These are phyloP conservation scores for Agaricus subrufescens DNA, from an alignment of 768 basidiomycete genomes.

Conservation along the genomic window DNA sequence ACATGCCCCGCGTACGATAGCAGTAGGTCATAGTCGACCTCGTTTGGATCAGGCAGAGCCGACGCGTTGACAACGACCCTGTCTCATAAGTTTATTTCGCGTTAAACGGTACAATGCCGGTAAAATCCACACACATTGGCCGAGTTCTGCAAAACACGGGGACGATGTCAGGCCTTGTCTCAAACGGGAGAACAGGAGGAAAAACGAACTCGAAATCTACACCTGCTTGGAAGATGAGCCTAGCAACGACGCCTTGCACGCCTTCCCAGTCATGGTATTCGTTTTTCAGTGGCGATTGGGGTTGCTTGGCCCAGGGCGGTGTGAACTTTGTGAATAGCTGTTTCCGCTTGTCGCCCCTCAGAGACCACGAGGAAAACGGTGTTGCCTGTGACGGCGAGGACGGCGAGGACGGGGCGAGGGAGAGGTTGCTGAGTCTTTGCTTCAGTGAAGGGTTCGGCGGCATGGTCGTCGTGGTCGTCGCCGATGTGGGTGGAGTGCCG, in stretches of 20 bases:
- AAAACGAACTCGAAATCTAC: slow-evolving; percentile 80
- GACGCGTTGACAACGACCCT: slow-evolving; percentile 85
- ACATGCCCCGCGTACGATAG: slow-evolving; percentile 48
- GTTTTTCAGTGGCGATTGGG: slow-evolving; percentile 19
- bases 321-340: slow-evolving; percentile 33
- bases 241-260: slow-evolving; percentile 61
- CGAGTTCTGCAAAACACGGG: slow-evolving; percentile 53
- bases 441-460: slow-evolving; percentile 44
- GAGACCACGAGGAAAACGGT: slow-evolving; percentile 7
- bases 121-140: slow-evolving; percentile 63
- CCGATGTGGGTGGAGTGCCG: background rate
- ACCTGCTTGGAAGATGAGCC: slow-evolving; percentile 83
- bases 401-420: slow-evolving; percentile 48
- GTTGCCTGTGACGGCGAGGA: slow-evolving; percentile 23
- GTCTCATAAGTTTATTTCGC: slow-evolving; percentile 9
- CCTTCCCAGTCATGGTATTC: slow-evolving; percentile 50
- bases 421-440: slow-evolving; percentile 62
- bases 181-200: background rate
- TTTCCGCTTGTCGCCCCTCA: slow-evolving; percentile 16
- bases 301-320: slow-evolving; percentile 45
- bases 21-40: slow-evolving; percentile 74
- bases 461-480: slow-evolving; percentile 5
- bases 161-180: slow-evolving; percentile 6
- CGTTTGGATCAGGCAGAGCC: slow-evolving; percentile 74
- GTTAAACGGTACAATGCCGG: slow-evolving; percentile 1